Evolutionary conservation across 257 asterid genomes (phyloP).

Genomic region (Plectranthus barbatus): DNA sequence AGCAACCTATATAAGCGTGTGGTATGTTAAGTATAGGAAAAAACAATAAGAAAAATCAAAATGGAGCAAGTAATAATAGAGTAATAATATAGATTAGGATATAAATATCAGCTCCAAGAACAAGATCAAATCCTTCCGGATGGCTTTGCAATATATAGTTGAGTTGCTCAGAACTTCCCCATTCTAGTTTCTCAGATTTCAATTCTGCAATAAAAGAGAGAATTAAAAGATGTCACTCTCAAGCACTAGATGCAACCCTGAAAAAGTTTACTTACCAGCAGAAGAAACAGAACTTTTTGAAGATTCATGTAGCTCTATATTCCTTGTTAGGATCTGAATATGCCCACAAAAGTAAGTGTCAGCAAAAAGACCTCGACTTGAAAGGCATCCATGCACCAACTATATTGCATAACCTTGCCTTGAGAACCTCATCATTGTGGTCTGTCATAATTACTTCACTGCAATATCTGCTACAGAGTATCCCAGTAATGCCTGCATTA

Average conservation of each 20-base stretch:
- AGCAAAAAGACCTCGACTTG: slow-evolving; percentile 7
- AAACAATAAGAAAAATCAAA: background rate
- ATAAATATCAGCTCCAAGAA: slow-evolving; percentile 98
- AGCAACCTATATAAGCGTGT: background rate
- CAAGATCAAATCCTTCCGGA: slow-evolving; percentile 71
- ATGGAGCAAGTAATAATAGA: slow-evolving; percentile 1
- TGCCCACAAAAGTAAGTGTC: slow-evolving; percentile 2
- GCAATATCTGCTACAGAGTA: slow-evolving; percentile 82
- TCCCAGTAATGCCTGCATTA: slow-evolving; percentile 75
- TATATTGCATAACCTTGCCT: slow-evolving; percentile 53
- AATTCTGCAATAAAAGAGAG: slow-evolving; percentile 33
- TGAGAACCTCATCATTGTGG: slow-evolving; percentile 87
- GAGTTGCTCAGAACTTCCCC: slow-evolving; percentile 80
- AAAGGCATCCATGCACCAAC: slow-evolving; percentile 11
- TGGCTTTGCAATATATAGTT: slow-evolving; percentile 43
- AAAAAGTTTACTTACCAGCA: slow-evolving; percentile 41
- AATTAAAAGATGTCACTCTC: slow-evolving; percentile 9
- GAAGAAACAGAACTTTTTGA: slow-evolving; percentile 22
- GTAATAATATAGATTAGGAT: slow-evolving; percentile 38
- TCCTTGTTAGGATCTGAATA: slow-evolving; percentile 64
- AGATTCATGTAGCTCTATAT: slow-evolving; percentile 53
- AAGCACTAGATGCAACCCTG: background rate
- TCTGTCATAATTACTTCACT: slow-evolving; percentile 73
- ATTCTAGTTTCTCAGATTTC: slow-evolving; percentile 70
- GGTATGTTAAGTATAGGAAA: background rate